phyloP scores from a whole-genome alignment of 2,329 filamentous ascomycete genomes.

The Pyrenophora tritici-repentis region DNA sequence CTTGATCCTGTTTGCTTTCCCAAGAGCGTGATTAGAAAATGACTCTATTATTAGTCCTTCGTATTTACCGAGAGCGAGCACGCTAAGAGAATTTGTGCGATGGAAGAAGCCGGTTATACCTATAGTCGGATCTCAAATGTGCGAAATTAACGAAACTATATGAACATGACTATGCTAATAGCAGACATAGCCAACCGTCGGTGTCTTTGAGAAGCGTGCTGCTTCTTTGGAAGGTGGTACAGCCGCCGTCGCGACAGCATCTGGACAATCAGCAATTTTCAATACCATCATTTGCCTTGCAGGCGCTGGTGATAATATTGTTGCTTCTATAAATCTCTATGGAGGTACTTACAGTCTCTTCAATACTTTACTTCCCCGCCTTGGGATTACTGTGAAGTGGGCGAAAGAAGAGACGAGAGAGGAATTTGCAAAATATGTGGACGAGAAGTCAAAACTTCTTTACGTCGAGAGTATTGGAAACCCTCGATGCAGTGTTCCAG shows the following conservation, averaged over 20 bases:
- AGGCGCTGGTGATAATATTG: constrained; percentile 47
- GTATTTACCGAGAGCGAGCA: not conserved
- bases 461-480: constrained; percentile 35
- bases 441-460: constrained; percentile 27
- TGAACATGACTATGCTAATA: too few species aligned
- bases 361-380: not conserved
- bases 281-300: constrained; percentile 47
- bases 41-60: not conserved
- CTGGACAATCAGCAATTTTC: constrained; percentile 45
- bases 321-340: constrained; percentile 47
- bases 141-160: too few species aligned
- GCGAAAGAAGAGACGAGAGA: constrained; percentile 36
- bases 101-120: not conserved
- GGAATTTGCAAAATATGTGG: constrained; percentile 19
- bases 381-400: constrained; percentile 40
- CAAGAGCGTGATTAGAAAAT: not conserved
- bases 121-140: constrained; percentile 1
- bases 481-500: constrained; percentile 28
- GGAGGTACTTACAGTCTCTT: constrained; percentile 46
- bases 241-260: constrained; percentile 47
- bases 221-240: constrained; percentile 48
- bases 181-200: constrained; percentile 38
- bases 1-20: not conserved
- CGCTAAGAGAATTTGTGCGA: not conserved
- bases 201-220: constrained; percentile 48